A percentile compares a stretch with the other conserved stretches of the same genome.
phyloP scores from a whole-genome alignment of 2,329 filamentous ascomycete species.

The Hymenotorrendiella dingleyae region DNA sequence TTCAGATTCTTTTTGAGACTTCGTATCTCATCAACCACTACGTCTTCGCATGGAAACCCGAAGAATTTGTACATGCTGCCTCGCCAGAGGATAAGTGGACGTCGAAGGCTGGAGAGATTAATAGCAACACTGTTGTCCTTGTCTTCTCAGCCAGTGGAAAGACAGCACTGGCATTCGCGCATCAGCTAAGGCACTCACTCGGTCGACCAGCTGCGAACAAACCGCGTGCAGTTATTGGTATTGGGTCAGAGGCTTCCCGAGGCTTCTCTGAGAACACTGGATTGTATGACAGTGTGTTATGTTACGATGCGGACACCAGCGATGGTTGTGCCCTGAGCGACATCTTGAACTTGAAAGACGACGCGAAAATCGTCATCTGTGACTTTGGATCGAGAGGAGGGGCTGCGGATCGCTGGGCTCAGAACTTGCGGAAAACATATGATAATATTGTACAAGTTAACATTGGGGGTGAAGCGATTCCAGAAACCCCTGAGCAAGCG shows the following conservation, averaged over 20 bases:
- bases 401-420: slow-evolving; percentile 15
- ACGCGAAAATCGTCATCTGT: slow-evolving; percentile 18
- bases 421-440: slow-evolving; percentile 9
- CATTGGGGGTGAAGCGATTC: slow-evolving; percentile 15
- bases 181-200: slow-evolving; percentile 16
- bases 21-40: slow-evolving; percentile 21
- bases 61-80: slow-evolving; percentile 12
- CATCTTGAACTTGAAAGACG: slow-evolving; percentile 14
- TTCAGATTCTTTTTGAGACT: slow-evolving; percentile 19
- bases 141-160: slow-evolving; percentile 23
- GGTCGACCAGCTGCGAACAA: slow-evolving; percentile 12
- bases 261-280: slow-evolving; percentile 17
- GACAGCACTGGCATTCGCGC: slow-evolving; percentile 20
- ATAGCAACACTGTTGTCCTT: slow-evolving; percentile 17
- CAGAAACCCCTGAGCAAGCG: slow-evolving; percentile 12
- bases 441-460: slow-evolving; percentile 10
- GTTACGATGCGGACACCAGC: slow-evolving; percentile 14
- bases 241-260: slow-evolving; percentile 21
- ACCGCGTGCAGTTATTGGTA: slow-evolving; percentile 16
- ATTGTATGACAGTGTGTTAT: slow-evolving; percentile 19
- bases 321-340: slow-evolving; percentile 8
- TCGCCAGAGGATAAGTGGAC: slow-evolving; percentile 15
- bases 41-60: slow-evolving; percentile 20
- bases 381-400: slow-evolving; percentile 20
- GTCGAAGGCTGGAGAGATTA: slow-evolving; percentile 16